phyloP scores from a whole-genome alignment of 441 rosid genomes.

The Melastoma candidum region DNA sequence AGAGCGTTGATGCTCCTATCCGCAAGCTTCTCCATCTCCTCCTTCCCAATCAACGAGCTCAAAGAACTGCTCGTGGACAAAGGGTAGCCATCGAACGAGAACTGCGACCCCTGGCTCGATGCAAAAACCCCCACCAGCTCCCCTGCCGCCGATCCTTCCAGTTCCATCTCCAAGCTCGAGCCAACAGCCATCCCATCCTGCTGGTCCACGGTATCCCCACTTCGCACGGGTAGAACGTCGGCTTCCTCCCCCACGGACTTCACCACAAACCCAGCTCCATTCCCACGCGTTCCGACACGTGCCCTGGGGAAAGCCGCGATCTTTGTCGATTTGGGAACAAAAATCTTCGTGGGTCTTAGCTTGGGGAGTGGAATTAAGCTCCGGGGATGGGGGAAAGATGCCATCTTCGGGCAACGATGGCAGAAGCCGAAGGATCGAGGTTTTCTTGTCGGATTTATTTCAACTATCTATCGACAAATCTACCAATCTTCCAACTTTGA shows the following conservation, averaged over 20 bases:
- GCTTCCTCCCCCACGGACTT: conserved; percentile 43
- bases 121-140: conserved; percentile 56
- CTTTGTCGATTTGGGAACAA: conserved; percentile 16
- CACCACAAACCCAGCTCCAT: conserved; percentile 17
- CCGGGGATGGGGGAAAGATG: too few relatives aligned
- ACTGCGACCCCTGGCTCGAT: conserved; percentile 33
- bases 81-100: conserved; percentile 52
- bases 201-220: conserved; percentile 39
- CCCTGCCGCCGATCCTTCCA: conserved; percentile 12
- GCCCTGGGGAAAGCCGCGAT: conserved; percentile 24
- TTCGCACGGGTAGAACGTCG: conserved; percentile 53
- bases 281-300: conserved; percentile 22
- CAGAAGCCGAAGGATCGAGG: too few relatives aligned
- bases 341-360: too few relatives aligned
- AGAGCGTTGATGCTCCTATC: conserved; percentile 11
- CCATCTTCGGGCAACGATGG: too few relatives aligned
- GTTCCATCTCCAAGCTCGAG: conserved; percentile 33
- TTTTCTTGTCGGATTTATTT: too few relatives aligned
- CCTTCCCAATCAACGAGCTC: conserved; percentile 28
- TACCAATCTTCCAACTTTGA: too few relatives aligned
- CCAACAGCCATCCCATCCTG: conserved; percentile 35
- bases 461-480: too few relatives aligned
- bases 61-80: conserved; percentile 23
- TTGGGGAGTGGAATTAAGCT: too few relatives aligned
- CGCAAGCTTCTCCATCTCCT: conserved; percentile 29